These are phyloP conservation scores for Pythium apleroticum DNA, from an alignment of 352 stramenopile genomes.

Conservation along the genomic window DNA sequence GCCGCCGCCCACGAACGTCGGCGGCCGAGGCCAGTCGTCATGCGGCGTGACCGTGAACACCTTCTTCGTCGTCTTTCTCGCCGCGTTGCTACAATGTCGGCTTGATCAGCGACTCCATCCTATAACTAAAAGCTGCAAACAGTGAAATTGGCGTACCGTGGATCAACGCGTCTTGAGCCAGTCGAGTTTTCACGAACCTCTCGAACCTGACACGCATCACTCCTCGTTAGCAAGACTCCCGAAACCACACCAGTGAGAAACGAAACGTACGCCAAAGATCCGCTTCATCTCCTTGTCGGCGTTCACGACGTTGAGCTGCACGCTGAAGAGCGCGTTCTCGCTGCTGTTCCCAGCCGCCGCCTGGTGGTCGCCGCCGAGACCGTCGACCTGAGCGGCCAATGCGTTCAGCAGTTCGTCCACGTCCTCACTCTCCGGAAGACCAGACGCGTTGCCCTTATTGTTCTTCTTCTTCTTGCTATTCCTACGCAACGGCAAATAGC, in stretches of 20 bases:
- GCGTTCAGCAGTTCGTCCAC: constrained; percentile 75
- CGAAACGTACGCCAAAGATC: constrained; percentile 77
- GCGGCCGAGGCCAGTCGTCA: constrained; percentile 84
- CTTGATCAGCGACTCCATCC: not conserved
- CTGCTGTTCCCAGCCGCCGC: constrained; percentile 35
- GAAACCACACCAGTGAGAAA: not conserved
- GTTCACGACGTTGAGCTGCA: constrained; percentile 76
- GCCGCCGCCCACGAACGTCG: constrained; percentile 81
- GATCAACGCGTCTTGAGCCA: constrained; percentile 51
- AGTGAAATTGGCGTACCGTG: constrained; percentile 32
- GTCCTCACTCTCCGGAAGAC: constrained; percentile 31
- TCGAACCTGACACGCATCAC: constrained; percentile 47
- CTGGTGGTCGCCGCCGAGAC: constrained; percentile 38
- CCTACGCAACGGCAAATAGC: not conserved
- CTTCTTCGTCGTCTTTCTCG: constrained; percentile 66
- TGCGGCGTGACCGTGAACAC: constrained; percentile 71
- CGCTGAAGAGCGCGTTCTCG: constrained; percentile 63
- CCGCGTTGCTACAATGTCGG: constrained; percentile 37
- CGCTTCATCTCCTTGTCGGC: constrained; percentile 90
- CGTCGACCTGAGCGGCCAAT: constrained; percentile 44
- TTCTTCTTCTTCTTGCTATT: constrained; percentile 51
- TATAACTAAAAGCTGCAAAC: not conserved
- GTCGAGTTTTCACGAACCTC: constrained; percentile 44
- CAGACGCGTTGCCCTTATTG: constrained; percentile 26
- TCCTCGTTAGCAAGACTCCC: not conserved